These are phyloP conservation scores for Physcomitrellopsis africana DNA, from an alignment of 225 moss, liverwort and hornwort species.

Conservation along the genomic window DNA sequence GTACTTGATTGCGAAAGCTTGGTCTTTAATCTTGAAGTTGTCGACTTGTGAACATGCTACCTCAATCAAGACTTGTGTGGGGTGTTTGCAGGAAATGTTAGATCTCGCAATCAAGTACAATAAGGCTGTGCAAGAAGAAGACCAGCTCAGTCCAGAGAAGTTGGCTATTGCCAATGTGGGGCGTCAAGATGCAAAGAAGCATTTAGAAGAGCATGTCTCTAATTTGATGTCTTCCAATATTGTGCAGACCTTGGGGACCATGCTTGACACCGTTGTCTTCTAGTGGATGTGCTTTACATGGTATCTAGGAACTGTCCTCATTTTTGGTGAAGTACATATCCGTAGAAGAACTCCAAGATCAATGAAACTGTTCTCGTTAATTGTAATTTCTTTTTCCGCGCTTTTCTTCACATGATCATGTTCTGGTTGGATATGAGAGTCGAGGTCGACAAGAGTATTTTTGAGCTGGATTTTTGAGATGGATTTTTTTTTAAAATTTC, in stretches of 20 bases:
- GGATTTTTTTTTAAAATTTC: too few relatives aligned
- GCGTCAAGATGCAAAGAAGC: slow-evolving; percentile 97
- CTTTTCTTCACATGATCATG: too few relatives aligned
- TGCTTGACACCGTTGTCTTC: slow-evolving; percentile 98
- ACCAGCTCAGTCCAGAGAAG: slow-evolving; percentile 88
- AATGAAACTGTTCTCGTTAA: too few relatives aligned
- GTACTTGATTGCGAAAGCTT: background rate
- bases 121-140: slow-evolving; percentile 96
- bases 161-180: slow-evolving; percentile 94
- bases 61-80: background rate
- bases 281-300: slow-evolving; percentile 32
- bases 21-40: background rate
- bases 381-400: too few relatives aligned
- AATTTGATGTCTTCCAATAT: slow-evolving; percentile 97
- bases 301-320: too few relatives aligned
- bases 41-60: background rate
- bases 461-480: too few relatives aligned
- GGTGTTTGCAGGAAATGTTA: slow-evolving; percentile 76
- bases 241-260: slow-evolving; percentile 94
- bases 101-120: slow-evolving; percentile 92
- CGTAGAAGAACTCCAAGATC: too few relatives aligned
- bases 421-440: too few relatives aligned
- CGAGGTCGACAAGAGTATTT: too few relatives aligned
- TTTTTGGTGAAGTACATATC: too few relatives aligned
- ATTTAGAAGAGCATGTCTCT: slow-evolving; percentile 90